Percentiles rank a stretch among this genome's conserved stretches.
Evolutionary conservation across 371 early-diverging fungal species (phyloP).

Genomic region (Mucor lusitanicus): DNA sequence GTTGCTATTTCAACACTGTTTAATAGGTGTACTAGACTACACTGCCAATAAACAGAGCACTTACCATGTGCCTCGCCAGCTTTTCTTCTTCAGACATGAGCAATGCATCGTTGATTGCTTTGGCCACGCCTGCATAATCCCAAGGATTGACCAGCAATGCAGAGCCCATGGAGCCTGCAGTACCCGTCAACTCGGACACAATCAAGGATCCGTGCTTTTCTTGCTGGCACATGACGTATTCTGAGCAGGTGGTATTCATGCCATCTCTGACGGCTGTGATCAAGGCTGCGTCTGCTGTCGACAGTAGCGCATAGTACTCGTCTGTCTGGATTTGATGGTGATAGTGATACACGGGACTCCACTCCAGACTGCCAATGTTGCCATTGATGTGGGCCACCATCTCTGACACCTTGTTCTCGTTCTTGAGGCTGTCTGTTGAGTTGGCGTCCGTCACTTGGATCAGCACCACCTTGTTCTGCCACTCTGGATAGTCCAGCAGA

Average conservation of each 20-base stretch:
- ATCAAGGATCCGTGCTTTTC: slow-evolving; percentile 89
- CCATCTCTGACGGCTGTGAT: slow-evolving; percentile 97
- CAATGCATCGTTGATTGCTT: slow-evolving; percentile 88
- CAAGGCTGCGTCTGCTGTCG: slow-evolving; percentile 90
- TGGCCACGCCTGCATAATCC: slow-evolving; percentile 91
- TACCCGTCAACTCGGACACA: slow-evolving; percentile 97
- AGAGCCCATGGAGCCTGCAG: slow-evolving; percentile 86
- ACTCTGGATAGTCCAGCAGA: slow-evolving; percentile 85
- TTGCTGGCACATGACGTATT: slow-evolving; percentile 96
- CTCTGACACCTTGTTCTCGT: slow-evolving; percentile 82
- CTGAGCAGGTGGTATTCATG: slow-evolving; percentile 98
- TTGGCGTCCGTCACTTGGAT: slow-evolving; percentile 75
- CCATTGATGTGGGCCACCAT: slow-evolving; percentile 92
- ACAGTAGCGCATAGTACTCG: slow-evolving; percentile 95
- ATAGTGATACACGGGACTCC: slow-evolving; percentile 91
- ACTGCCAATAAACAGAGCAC: neutral
- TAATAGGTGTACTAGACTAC: neutral
- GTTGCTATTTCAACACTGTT: slow-evolving; percentile 54
- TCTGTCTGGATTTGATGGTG: slow-evolving; percentile 92
- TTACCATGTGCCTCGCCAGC: slow-evolving; percentile 67
- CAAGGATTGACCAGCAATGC: slow-evolving; percentile 96
- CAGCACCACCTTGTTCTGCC: slow-evolving; percentile 77
- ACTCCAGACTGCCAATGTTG: slow-evolving; percentile 91
- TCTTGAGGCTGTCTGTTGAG: slow-evolving; percentile 35
- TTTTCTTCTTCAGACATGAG: slow-evolving; percentile 80